Evolutionary conservation across 345 rosid genomes (phyloP).

Genomic region (Syzygium oleosum): DNA sequence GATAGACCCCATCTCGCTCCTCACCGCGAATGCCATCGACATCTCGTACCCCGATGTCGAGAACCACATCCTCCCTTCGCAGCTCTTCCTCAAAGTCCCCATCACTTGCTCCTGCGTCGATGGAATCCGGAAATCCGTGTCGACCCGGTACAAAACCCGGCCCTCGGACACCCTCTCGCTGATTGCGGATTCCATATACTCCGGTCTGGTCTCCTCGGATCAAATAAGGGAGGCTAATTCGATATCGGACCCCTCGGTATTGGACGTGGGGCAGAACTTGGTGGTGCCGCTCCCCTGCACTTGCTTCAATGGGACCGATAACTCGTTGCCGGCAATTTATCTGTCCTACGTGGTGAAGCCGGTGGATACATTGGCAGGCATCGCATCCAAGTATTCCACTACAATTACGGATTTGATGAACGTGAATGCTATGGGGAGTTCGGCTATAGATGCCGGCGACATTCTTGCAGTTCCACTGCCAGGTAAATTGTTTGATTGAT

Average conservation of each 20-base stretch:
- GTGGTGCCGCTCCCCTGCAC: conserved; percentile 87
- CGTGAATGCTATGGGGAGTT: conserved; percentile 90
- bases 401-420: conserved; percentile 83
- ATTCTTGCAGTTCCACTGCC: conserved; percentile 84
- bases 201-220: conserved; percentile 80
- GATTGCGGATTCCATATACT: conserved; percentile 59
- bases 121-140: conserved; percentile 73
- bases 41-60: conserved; percentile 93
- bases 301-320: conserved; percentile 87
- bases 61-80: conserved; percentile 79
- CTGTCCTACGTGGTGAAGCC: conserved; percentile 70
- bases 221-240: conserved; percentile 86
- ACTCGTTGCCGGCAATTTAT: conserved; percentile 70
- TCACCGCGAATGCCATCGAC: conserved; percentile 77
- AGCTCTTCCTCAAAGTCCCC: conserved; percentile 79
- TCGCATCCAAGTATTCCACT: conserved; percentile 65
- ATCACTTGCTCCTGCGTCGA: conserved; percentile 81
- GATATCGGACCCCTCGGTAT: conserved; percentile 48
- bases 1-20: conserved; percentile 68
- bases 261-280: conserved; percentile 68
- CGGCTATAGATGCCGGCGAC: conserved; percentile 59
- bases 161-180: conserved; percentile 64
- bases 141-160: conserved; percentile 75
- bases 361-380: conserved; percentile 58
- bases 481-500: conserved; percentile 21